Evolutionary conservation across 2,329 filamentous ascomycete genomes (phyloP).

Genomic region (Cladosporium sp.): DNA sequence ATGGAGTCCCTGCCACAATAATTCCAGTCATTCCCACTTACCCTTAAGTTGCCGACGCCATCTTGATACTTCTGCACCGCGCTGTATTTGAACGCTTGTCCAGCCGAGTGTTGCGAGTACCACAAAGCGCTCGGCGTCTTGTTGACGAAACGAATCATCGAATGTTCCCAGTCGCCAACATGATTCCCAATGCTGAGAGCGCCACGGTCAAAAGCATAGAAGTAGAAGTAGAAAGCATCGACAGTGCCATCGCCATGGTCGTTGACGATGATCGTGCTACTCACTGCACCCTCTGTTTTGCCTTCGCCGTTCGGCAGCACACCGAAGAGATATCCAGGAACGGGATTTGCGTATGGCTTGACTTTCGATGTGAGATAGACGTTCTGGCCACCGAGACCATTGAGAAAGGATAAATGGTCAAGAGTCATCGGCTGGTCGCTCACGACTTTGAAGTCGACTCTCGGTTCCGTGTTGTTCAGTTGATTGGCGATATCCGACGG

Average conservation of each 20-base stretch:
- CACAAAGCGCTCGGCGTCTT: slow-evolving; percentile 58
- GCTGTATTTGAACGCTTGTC: slow-evolving; percentile 63
- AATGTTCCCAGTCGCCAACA: slow-evolving; percentile 64
- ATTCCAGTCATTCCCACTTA: background rate
- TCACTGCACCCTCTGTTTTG: slow-evolving; percentile 52
- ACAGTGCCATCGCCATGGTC: slow-evolving; percentile 55
- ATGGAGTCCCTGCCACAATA: background rate
- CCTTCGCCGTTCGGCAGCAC: slow-evolving; percentile 54
- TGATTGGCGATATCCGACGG: slow-evolving; percentile 47
- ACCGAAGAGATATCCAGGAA: slow-evolving; percentile 51
- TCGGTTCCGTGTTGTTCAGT: slow-evolving; percentile 43
- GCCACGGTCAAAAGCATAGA: slow-evolving; percentile 59
- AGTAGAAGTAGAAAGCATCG: slow-evolving; percentile 66
- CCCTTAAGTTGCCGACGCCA: slow-evolving; percentile 31
- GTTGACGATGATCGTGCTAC: slow-evolving; percentile 57
- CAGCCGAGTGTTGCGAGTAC: slow-evolving; percentile 64
- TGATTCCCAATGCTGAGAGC: slow-evolving; percentile 53
- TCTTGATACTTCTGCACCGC: slow-evolving; percentile 52
- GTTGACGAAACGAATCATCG: slow-evolving; percentile 64
- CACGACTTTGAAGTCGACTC: slow-evolving; percentile 39
- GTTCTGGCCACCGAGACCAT: slow-evolving; percentile 33
- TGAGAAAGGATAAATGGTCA: slow-evolving; percentile 46
- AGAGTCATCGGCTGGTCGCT: slow-evolving; percentile 39
- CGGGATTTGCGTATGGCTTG: slow-evolving; percentile 38
- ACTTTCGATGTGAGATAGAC: slow-evolving; percentile 47